phyloP scores from a whole-genome alignment of 2,329 filamentous ascomycete species.

The Pseudohalonectria lignicola region DNA sequence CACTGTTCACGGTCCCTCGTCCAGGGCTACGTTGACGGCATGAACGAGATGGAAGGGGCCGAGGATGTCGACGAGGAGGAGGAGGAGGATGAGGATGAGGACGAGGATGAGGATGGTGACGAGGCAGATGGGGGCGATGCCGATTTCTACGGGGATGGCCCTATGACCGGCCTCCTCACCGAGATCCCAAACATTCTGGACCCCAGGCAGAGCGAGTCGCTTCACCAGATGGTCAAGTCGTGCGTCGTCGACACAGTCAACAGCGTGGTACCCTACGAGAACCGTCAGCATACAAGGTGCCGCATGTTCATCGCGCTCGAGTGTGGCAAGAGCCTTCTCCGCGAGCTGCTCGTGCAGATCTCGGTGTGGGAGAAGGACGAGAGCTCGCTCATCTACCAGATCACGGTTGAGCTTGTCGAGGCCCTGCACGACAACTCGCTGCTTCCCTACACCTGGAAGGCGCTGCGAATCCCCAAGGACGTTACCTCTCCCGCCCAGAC shows the following conservation, averaged over 20 bases:
- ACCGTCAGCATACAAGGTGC: constrained; percentile 82
- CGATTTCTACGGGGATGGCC: constrained; percentile 69
- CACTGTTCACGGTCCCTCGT: constrained; percentile 5
- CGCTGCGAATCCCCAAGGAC: constrained; percentile 84
- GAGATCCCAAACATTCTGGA: constrained; percentile 92
- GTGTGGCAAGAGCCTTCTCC: constrained; percentile 77
- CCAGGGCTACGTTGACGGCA: constrained; percentile 25
- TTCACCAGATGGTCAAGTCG: constrained; percentile 96
- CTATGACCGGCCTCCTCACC: constrained; percentile 73
- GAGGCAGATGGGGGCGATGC: constrained; percentile 64
- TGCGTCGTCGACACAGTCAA: constrained; percentile 80
- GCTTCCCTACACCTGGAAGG: constrained; percentile 85
- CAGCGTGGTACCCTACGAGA: constrained; percentile 57
- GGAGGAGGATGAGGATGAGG: neutral
- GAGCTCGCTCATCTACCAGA: constrained; percentile 88
- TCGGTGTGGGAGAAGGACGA: constrained; percentile 95
- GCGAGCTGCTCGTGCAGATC: constrained; percentile 90
- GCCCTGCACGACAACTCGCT: constrained; percentile 82
- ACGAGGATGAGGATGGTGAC: constrained; percentile 47
- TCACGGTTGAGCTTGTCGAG: constrained; percentile 92
- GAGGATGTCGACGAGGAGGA: constrained; percentile 36
- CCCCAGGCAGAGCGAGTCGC: constrained; percentile 86
- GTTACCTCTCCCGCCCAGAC: constrained; percentile 94
- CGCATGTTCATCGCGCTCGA: constrained; percentile 84
- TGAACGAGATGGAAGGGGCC: constrained; percentile 50